Evolutionary conservation across 306 rosid genomes (phyloP).

Genomic region (Lagenaria siceraria): DNA sequence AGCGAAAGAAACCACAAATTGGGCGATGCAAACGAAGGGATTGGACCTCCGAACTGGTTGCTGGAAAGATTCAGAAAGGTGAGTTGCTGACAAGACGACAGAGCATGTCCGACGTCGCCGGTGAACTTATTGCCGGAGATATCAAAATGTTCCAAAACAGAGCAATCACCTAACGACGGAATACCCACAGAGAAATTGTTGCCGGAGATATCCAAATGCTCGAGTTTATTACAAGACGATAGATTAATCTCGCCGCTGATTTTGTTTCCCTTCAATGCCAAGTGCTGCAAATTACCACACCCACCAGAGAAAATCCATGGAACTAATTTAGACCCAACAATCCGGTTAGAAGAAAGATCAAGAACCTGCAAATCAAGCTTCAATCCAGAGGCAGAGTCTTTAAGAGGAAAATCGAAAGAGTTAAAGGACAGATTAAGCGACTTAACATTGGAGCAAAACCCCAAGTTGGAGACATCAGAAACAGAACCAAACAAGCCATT

Average conservation of each 20-base stretch:
- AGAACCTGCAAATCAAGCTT: constrained; percentile 25
- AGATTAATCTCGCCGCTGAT: constrained; percentile 42
- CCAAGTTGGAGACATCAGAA: constrained; percentile 20
- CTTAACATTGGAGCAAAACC: constrained; percentile 33
- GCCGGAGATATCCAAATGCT: constrained; percentile 44
- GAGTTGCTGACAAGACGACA: constrained; percentile 38
- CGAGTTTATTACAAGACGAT: constrained; percentile 23
- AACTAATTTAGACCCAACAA: constrained; percentile 29
- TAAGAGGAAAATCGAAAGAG: constrained; percentile 23
- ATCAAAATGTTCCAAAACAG: constrained; percentile 39
- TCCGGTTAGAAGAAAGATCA: constrained; percentile 61
- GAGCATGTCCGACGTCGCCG: constrained; percentile 37
- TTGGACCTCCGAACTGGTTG: constrained; percentile 45
- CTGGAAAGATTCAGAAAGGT: constrained; percentile 40
- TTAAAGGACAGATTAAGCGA: constrained; percentile 60
- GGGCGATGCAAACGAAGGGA: constrained; percentile 41
- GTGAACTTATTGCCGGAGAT: constrained; percentile 57
- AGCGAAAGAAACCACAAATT: constrained; percentile 40
- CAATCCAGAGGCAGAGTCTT: constrained; percentile 7
- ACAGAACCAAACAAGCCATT: constrained; percentile 48
- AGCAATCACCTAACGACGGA: constrained; percentile 61
- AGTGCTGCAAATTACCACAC: constrained; percentile 15
- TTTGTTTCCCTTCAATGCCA: constrained; percentile 53
- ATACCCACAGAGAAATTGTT: constrained; percentile 47
- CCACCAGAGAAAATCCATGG: constrained; percentile 43